phyloP scores from a whole-genome alignment of 345 rosid genomes.

The Iberis pinnata region DNA sequence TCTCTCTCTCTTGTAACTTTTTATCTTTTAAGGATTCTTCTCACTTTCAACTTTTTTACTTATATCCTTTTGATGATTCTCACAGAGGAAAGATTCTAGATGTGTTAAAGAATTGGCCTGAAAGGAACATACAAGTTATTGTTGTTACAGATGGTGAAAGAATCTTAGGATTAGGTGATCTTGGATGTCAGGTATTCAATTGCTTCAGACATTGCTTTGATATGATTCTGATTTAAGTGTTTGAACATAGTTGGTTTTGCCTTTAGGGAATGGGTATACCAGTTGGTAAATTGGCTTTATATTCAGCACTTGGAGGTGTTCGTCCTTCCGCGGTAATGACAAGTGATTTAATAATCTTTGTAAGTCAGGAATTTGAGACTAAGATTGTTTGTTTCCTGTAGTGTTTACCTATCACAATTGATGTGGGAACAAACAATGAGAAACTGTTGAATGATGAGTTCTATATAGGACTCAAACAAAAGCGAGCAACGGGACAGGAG shows the following conservation, averaged over 20 bases:
- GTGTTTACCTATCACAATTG: constrained; percentile 86
- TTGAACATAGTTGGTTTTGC: neutral
- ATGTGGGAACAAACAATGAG: constrained; percentile 91
- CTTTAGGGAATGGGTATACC: constrained; percentile 86
- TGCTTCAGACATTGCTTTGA: neutral
- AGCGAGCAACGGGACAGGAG: constrained; percentile 81
- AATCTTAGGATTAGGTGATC: constrained; percentile 91
- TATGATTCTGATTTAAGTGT: neutral
- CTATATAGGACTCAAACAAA: constrained; percentile 76
- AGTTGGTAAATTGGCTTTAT: constrained; percentile 72
- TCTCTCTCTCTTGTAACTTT: neutral
- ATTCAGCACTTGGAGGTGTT: constrained; percentile 86
- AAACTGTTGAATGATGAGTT: constrained; percentile 72
- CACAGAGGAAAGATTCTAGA: constrained; percentile 80
- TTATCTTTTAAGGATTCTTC: neutral
- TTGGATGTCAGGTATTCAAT: constrained; percentile 81
- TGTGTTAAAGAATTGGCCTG: constrained; percentile 92
- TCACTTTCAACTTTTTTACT: neutral
- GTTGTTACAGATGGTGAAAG: constrained; percentile 96
- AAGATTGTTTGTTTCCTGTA: constrained; percentile 6
- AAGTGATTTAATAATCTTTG: neutral
- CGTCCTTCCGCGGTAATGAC: constrained; percentile 69
- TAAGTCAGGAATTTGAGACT: neutral
- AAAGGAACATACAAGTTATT: constrained; percentile 74
- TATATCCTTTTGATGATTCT: neutral